Conservation (phyloP, 2,329 filamentous ascomycete genomes). For the Fusarium tuaranense region DNA sequence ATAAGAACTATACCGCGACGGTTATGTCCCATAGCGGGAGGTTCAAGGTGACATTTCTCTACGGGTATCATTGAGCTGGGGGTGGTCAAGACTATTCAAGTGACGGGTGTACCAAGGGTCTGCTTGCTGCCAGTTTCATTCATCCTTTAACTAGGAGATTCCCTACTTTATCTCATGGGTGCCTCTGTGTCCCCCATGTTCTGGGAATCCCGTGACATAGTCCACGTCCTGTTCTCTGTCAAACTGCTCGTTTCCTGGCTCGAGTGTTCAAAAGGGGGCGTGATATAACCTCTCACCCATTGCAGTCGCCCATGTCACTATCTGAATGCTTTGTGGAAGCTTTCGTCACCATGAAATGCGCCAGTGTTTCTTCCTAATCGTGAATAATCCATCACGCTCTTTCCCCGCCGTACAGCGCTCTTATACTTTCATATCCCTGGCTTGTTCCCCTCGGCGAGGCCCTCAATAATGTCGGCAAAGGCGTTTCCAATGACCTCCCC, state of each 20-base stretch:
- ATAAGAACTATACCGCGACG: conserved; percentile 26
- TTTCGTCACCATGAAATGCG: background rate
- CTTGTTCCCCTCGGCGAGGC: conserved; percentile 62
- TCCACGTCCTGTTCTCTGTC: background rate
- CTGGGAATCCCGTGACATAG: background rate
- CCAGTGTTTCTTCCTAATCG: conserved; percentile 39
- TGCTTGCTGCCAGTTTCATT: background rate
- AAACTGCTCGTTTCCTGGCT: background rate
- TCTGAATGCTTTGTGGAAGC: background rate
- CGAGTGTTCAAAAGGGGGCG: background rate
- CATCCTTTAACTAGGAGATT: background rate
- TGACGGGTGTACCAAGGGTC: background rate
- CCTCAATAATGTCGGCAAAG: conserved; percentile 66
- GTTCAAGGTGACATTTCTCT: conserved; percentile 20
- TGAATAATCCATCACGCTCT: conserved; percentile 59
- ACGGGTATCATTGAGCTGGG: conserved; percentile 18
- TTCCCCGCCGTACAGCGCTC: conserved; percentile 60
- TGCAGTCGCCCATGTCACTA: background rate
- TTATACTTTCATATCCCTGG: conserved; percentile 68
- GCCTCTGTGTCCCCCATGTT: background rate
- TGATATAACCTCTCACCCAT: background rate
- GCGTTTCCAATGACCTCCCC: conserved; percentile 59
- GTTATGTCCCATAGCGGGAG: conserved; percentile 34
- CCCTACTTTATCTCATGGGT: background rate
- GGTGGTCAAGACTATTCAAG: background rate